phyloP scores from a whole-genome alignment of 495 filamentous ascomycete species.

The Schizothecium vesticola region DNA sequence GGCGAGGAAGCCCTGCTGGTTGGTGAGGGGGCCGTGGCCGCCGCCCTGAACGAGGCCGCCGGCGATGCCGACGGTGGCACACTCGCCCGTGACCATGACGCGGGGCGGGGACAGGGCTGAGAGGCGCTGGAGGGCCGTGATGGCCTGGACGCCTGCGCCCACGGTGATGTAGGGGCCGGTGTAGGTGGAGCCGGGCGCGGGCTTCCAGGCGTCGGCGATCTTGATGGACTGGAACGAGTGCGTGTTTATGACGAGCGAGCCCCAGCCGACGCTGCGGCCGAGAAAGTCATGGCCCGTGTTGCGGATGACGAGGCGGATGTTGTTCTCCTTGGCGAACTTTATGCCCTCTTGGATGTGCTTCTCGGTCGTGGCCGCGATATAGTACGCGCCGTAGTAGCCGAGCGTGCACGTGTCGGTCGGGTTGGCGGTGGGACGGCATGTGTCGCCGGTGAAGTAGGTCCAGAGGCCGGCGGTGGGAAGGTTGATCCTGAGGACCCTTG shows the following conservation, averaged over 20 bases:
- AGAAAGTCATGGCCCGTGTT: slow-evolving; percentile 61
- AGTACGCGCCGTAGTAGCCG: slow-evolving; percentile 54
- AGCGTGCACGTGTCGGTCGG: slow-evolving; percentile 47
- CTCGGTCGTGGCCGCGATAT: slow-evolving; percentile 42
- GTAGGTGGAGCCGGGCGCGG: slow-evolving; percentile 30
- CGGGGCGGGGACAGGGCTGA: slow-evolving; percentile 39
- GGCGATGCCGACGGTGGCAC: slow-evolving; percentile 41
- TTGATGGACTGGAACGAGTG: slow-evolving; percentile 52
- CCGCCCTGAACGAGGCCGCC: slow-evolving; percentile 55
- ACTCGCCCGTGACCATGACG: slow-evolving; percentile 46
- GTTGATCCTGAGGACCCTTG: slow-evolving; percentile 24
- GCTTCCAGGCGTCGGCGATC: slow-evolving; percentile 32
- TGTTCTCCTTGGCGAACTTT: slow-evolving; percentile 49
- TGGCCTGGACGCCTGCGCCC: slow-evolving; percentile 45
- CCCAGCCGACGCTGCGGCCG: slow-evolving; percentile 54
- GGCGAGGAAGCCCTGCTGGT: slow-evolving; percentile 48
- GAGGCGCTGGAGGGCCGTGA: slow-evolving; percentile 39
- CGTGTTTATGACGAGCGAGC: slow-evolving; percentile 58
- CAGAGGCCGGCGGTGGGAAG: slow-evolving; percentile 38
- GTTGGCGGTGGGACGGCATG: slow-evolving; percentile 40
- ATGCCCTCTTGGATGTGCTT: slow-evolving; percentile 46
- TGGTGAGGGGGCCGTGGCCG: slow-evolving; percentile 52
- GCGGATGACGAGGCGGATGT: slow-evolving; percentile 57
- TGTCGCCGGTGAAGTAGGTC: slow-evolving; percentile 46
- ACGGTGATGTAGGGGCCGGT: slow-evolving; percentile 42